Base-by-base conservation (phyloP, 2,329 filamentous ascomycete species). In the Septoria petroselini region DNA sequence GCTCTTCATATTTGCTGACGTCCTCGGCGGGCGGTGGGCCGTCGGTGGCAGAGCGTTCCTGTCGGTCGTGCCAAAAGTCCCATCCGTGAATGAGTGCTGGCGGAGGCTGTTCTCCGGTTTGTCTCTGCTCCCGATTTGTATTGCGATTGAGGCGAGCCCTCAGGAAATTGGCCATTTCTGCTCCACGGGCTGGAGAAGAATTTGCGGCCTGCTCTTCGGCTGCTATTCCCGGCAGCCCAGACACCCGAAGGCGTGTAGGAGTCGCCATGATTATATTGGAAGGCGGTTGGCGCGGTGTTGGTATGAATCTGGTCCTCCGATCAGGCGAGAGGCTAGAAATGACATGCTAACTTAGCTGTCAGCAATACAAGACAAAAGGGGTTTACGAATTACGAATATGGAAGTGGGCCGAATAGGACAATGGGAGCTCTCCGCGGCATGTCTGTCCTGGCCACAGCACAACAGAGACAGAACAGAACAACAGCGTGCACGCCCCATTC, bases 131-230 rank as follows among this genome's bases (percentile, higher is more conserved):
- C 37, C 43, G 23, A 21, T 45, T 45, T 14, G 43, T 34, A 25
- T 25, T 46, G 18, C 43, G 70, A 18, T 56, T 54, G 2, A 67
- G 63, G 18, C 65, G 60, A 43, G 63, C 51, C 60, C 68, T 62
- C 23, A 68, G 58, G 59, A 67, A 67, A 54, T 65, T 64, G 48
- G 71, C 83, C 82, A 90, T 90, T 49, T 86, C 86, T 70, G 85
- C 83, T 69, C 87, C 85, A 63, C 86, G 84, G 48, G 86, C 85
- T 19, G 86, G 85, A 7, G 86, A 87, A 57, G 77, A 75, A 34
- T 80, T 83, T 65, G 80, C 81, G 40, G 78, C 71, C 55, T 80
- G 76, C 59, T 77, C 75, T 67, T 76, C 75, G 65, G 83, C 77
- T 50, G 80, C 78, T 52, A 84, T 76, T 50, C 75, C 73, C 25